Evolutionary conservation across 176 grass and related monocot genomes (phyloP).

Genomic region (Carex littledalei): DNA sequence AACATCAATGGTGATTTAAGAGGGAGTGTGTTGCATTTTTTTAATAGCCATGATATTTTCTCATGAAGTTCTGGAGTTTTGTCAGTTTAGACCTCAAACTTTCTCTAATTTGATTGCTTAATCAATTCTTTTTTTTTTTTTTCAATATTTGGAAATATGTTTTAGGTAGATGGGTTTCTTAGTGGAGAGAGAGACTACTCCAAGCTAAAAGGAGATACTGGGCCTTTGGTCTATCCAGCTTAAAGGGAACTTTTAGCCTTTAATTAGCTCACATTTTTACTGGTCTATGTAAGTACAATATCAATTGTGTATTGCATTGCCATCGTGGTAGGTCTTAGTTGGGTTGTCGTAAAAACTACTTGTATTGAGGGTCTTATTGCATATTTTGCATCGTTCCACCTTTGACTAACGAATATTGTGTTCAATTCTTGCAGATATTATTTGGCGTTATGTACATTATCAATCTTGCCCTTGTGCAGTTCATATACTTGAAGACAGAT

Average conservation of each 20-base stretch:
- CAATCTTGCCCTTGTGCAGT: slow-evolving; percentile 61
- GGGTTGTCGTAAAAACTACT: neutral
- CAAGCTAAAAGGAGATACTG: slow-evolving; percentile 88
- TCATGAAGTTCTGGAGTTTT: neutral
- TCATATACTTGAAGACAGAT: slow-evolving; percentile 77
- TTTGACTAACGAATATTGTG: neutral
- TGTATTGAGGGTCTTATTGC: neutral
- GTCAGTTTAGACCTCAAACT: neutral
- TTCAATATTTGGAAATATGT: slow-evolving; percentile 2
- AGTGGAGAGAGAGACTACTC: slow-evolving; percentile 84
- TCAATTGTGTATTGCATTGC: neutral
- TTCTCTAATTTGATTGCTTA: neutral
- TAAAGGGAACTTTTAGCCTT: neutral
- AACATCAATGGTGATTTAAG: neutral
- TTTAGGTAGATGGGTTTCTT: slow-evolving; percentile 66
- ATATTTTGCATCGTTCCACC: neutral
- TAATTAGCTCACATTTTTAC: neutral
- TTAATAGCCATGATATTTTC: neutral
- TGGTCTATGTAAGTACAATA: neutral
- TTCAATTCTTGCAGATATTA: slow-evolving; percentile 57
- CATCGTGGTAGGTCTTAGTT: neutral
- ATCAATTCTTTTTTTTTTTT: neutral
- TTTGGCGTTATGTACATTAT: slow-evolving; percentile 69
- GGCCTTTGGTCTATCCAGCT: slow-evolving; percentile 80
- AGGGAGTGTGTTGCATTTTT: neutral